Percentiles rank a stretch among this genome's conserved stretches.
Evolutionary conservation across 208 protist species (phyloP).

Genomic region (Leishmania mexicana): DNA sequence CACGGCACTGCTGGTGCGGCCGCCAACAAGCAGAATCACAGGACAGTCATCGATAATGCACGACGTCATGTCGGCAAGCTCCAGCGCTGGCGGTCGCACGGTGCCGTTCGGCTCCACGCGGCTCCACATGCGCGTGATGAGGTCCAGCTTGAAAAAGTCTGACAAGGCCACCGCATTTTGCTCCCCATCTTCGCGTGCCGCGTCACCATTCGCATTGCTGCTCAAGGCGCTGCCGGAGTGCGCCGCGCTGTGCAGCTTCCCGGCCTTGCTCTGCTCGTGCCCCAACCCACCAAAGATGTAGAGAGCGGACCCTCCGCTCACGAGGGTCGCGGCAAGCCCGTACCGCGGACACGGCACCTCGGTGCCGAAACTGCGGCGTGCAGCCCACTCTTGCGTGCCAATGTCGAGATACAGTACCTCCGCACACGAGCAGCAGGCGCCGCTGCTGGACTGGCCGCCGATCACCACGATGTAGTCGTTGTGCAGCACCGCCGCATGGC

Average conservation of each 20-base stretch:
- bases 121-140: slow-evolving; percentile 59
- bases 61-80: slow-evolving; percentile 55
- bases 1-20: slow-evolving; percentile 9
- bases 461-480: slow-evolving; percentile 64
- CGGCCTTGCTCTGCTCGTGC: background rate
- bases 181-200: background rate
- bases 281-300: slow-evolving; percentile 54
- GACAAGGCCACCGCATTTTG: slow-evolving; percentile 15
- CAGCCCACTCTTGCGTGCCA: slow-evolving; percentile 35
- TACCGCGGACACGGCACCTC: slow-evolving; percentile 54
- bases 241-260: background rate
- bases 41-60: slow-evolving; percentile 38
- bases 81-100: slow-evolving; percentile 55
- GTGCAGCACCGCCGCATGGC: slow-evolving; percentile 57
- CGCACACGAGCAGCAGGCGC: slow-evolving; percentile 30
- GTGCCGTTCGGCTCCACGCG: slow-evolving; percentile 53
- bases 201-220: background rate
- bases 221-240: background rate
- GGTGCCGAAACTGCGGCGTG: slow-evolving; percentile 36
- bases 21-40: slow-evolving; percentile 61
- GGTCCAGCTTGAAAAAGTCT: slow-evolving; percentile 71
- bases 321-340: slow-evolving; percentile 47
- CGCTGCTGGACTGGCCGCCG: slow-evolving; percentile 41
- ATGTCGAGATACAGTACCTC: slow-evolving; percentile 64
- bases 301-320: slow-evolving; percentile 20